Evolutionary conservation across 495 filamentous ascomycete species (phyloP), one percentile per base, ranked within the genome.

Genomic region (Trichoderma erinaceum): DNA sequence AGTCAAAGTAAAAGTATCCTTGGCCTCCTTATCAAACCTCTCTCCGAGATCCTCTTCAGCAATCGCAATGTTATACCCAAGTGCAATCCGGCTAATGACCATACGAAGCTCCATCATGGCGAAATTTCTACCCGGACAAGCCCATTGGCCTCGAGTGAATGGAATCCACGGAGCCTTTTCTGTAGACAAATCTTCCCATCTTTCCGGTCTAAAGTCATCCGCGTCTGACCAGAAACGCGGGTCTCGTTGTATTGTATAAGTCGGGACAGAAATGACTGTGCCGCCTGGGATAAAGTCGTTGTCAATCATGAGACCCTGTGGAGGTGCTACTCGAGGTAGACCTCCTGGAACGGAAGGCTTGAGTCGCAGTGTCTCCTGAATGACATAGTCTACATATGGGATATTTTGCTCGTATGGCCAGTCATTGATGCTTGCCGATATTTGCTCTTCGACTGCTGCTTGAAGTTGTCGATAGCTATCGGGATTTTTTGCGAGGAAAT

Each of bases 281-380:
- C 78, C 71, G n/a, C 82, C 82, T 0, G 85, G 85, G 21, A 87
- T 81, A 67, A 72, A 78, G 3, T 72, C 75, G 23, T 81, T 78
- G 29, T 78, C 83, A n/a, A 86, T 68, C n/a, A 73, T 68, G 5
- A 85, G 52, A 11, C 84, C 83, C 70, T 81, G 75, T 2, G 78
- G 69, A 3, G 80, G 82, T 8, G 81, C 83, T 1, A 75, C 63
- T 8, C 84, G 77, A 8, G 68, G 68, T 2, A 75, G 63, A 1
- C 74, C 75, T 0, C 70, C 75, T 0, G 76, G 72, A 0, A 81
- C 72, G 0, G 82, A 71, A 4, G 83, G 81, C 50, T 79, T 75
- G 12, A 88, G 70, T 13, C 86, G 77, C 7, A 88, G 77, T 1
- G 80, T 75, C 70, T 88, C 86, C 38, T 84, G 79, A 68, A 87